phyloP scores from a whole-genome alignment of 2,329 filamentous ascomycete genomes.

The Metarhizium humberi region DNA sequence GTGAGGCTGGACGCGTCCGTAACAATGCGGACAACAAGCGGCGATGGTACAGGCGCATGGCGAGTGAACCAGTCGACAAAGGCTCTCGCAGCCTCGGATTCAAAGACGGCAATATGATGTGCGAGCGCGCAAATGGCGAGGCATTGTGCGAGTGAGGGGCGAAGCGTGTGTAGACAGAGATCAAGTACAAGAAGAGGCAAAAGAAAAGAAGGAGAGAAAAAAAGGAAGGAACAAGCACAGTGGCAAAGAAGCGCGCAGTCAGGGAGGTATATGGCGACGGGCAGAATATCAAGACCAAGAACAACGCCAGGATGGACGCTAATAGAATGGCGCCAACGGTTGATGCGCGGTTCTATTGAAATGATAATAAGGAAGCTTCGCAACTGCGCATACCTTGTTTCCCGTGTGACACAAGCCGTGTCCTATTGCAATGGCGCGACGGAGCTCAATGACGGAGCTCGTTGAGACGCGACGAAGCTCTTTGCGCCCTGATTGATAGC shows the following conservation, averaged over 20 bases:
- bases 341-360: background rate
- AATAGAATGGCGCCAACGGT: background rate
- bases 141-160: background rate
- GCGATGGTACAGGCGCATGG: background rate
- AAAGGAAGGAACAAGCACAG: background rate
- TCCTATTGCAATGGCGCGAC: constrained; percentile 7
- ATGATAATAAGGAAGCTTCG: background rate
- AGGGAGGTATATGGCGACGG: background rate
- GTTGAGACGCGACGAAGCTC: constrained; percentile 9
- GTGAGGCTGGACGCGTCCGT: background rate
- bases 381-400: constrained; percentile 3
- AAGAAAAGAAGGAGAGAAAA: background rate
- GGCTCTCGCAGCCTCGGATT: background rate
- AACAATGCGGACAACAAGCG: background rate
- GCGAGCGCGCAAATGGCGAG: background rate
- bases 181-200: background rate
- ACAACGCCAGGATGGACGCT: background rate
- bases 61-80: background rate
- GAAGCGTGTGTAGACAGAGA: background rate
- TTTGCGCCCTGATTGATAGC: constrained; percentile 15
- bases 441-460: constrained; percentile 8
- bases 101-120: background rate
- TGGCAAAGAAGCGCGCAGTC: too few relatives aligned
- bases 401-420: constrained; percentile 3
- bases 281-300: background rate